Evolutionary conservation across 371 early-diverging fungal genomes (phyloP).

Genomic region (Dinochytrium kinnereticum): DNA sequence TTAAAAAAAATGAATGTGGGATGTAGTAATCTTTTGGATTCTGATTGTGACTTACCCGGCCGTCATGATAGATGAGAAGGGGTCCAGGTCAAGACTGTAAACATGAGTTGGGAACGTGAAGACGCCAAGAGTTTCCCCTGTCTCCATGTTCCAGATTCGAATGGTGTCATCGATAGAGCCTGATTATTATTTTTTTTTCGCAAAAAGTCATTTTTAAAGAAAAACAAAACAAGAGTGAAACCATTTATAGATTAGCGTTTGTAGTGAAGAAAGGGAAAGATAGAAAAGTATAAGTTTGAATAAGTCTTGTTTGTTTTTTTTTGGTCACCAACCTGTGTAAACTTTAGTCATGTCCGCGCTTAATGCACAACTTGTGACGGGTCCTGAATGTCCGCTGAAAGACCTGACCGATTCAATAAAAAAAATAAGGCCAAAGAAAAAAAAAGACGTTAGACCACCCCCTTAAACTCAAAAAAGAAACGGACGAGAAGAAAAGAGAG

Average conservation of each 20-base stretch:
- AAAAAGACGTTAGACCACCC: background rate
- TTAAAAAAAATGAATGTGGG: background rate
- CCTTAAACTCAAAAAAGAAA: background rate
- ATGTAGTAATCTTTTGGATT: background rate
- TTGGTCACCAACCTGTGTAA: conserved; percentile 11
- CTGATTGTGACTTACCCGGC: conserved; percentile 11
- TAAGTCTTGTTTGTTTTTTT: too few relatives aligned
- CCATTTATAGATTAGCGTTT: background rate
- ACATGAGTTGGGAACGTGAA: conserved; percentile 23
- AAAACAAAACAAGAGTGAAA: background rate
- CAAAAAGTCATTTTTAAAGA: background rate
- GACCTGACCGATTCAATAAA: background rate
- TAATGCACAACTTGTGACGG: conserved; percentile 3
- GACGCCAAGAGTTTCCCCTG: conserved; percentile 11
- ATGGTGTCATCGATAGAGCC: conserved; percentile 31
- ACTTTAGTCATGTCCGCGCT: background rate
- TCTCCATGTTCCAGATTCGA: conserved; percentile 29
- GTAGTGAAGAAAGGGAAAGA: too few relatives aligned
- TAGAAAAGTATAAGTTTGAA: too few relatives aligned
- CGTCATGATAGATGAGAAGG: conserved; percentile 20
- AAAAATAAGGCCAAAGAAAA: background rate
- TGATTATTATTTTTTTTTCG: background rate
- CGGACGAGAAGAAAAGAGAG: background rate
- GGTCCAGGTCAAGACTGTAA: conserved; percentile 30
- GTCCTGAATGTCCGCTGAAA: background rate